Conservation (phyloP, 345 rosid genomes). For the Odontarrhena argentea region DNA sequence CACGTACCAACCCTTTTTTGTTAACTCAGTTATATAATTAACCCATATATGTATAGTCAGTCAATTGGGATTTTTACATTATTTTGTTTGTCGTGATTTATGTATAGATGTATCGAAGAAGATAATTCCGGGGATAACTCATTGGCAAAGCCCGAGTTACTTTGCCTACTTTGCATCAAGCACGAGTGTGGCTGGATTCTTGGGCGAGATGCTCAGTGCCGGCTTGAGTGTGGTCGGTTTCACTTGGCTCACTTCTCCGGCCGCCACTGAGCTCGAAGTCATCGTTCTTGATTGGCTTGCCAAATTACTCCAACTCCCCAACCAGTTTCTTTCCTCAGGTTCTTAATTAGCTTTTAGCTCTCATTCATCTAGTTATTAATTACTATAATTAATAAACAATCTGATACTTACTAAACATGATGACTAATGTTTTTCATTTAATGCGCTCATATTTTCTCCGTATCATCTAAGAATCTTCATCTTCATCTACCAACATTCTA, state of each 20-base stretch:
- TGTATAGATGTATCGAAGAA: constrained; percentile 26
- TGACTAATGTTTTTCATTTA: too few species aligned
- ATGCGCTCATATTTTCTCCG: too few species aligned
- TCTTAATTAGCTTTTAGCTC: background rate
- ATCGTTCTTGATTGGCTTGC: constrained; percentile 85
- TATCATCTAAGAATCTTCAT: too few species aligned
- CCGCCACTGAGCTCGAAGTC: constrained; percentile 41
- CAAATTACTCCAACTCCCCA: constrained; percentile 71
- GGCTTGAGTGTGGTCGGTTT: constrained; percentile 37
- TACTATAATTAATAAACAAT: too few species aligned
- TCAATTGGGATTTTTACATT: background rate
- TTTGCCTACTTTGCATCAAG: constrained; percentile 39
- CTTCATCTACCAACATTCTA: too few species aligned
- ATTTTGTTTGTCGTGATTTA: background rate
- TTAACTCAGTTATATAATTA: too few species aligned
- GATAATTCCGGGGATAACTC: constrained; percentile 41
- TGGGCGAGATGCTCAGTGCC: constrained; percentile 38
- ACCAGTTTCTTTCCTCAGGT: constrained; percentile 74
- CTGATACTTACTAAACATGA: too few species aligned
- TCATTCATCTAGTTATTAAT: background rate
- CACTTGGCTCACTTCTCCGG: constrained; percentile 38
- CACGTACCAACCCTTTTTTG: background rate
- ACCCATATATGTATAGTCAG: background rate
- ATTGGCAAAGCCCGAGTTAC: constrained; percentile 41
- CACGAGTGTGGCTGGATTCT: constrained; percentile 38